Conservation (phyloP, 371 early-diverging fungal genomes). For the Gilbertella persicaria region DNA sequence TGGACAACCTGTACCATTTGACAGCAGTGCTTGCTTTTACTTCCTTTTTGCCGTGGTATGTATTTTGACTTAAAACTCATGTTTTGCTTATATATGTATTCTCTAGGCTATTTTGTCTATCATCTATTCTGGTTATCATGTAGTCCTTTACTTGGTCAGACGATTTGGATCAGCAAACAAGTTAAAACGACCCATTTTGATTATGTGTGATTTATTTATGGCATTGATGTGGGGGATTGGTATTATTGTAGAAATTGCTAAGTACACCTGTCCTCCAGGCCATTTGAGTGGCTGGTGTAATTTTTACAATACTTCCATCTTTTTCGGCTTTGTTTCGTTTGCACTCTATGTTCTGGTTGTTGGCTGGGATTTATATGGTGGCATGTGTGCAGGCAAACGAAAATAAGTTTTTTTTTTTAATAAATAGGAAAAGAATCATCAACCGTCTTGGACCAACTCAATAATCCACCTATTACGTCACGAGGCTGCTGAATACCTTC, state of each 20-base stretch:
- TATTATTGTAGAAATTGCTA: slow-evolving; percentile 55
- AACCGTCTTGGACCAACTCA: slow-evolving; percentile 73
- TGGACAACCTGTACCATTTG: slow-evolving; percentile 36
- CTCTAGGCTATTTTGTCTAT: slow-evolving; percentile 50
- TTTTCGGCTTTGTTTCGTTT: slow-evolving; percentile 55
- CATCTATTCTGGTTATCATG: slow-evolving; percentile 48
- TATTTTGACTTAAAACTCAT: neutral
- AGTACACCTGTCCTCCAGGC: slow-evolving; percentile 52
- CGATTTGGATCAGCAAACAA: slow-evolving; percentile 43
- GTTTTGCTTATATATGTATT: neutral
- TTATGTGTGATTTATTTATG: slow-evolving; percentile 52
- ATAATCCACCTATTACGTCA: slow-evolving; percentile 86
- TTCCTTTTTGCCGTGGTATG: slow-evolving; percentile 50
- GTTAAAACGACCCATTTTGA: slow-evolving; percentile 51
- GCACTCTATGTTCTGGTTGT: slow-evolving; percentile 45
- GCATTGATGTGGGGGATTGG: slow-evolving; percentile 58
- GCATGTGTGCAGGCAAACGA: slow-evolving; percentile 9
- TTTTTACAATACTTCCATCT: slow-evolving; percentile 61
- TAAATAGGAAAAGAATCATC: slow-evolving; percentile 87
- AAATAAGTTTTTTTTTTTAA: slow-evolving; percentile 33
- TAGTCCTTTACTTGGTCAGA: slow-evolving; percentile 48
- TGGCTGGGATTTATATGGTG: slow-evolving; percentile 55
- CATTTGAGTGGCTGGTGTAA: slow-evolving; percentile 53
- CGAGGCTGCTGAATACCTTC: slow-evolving; percentile 53
- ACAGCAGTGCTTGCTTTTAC: slow-evolving; percentile 40